Evolutionary conservation across 2,329 filamentous ascomycete species (phyloP).

Genomic region (Stromatinia cepivora): DNA sequence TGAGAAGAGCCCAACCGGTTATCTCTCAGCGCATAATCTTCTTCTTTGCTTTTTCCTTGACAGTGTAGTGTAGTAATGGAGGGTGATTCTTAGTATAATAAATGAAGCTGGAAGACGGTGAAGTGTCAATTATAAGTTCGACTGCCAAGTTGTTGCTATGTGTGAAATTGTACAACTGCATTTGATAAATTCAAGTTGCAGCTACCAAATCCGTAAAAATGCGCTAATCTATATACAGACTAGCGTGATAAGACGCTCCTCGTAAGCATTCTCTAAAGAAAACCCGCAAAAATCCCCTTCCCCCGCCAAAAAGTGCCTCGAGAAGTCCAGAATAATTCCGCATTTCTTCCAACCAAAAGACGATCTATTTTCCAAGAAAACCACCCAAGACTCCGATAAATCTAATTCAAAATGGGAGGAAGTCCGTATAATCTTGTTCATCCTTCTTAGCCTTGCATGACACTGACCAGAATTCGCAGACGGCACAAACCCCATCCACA

Average conservation of each 20-base stretch:
- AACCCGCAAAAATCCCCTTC: slow-evolving; percentile 17
- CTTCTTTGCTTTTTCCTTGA: slow-evolving; percentile 5
- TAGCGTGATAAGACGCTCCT: background rate
- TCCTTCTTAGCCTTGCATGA: slow-evolving; percentile 43
- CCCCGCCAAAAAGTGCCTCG: slow-evolving; percentile 11
- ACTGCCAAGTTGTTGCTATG: slow-evolving; percentile 1
- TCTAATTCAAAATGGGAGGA: slow-evolving; percentile 61
- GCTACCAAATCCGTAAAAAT: background rate
- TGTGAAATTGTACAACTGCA: background rate
- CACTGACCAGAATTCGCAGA: slow-evolving; percentile 8
- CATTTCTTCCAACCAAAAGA: slow-evolving; percentile 1
- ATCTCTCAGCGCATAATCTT: slow-evolving; percentile 38
- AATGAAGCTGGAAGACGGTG: background rate
- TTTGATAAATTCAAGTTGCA: slow-evolving; percentile 23
- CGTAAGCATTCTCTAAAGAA: slow-evolving; percentile 19
- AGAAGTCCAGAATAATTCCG: slow-evolving; percentile 20
- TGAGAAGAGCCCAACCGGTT: slow-evolving; percentile 44
- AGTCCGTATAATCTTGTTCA: slow-evolving; percentile 15
- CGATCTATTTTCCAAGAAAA: background rate
- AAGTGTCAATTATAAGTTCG: slow-evolving; percentile 8
- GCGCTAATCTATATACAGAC: background rate
- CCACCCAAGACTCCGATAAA: slow-evolving; percentile 9
- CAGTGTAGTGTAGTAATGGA: background rate
- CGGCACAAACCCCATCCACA: slow-evolving; percentile 43
- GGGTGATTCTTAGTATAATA: background rate